Conservation (phyloP, 2,329 filamentous ascomycete species). For the Teratosphaeria epicoccoides region DNA sequence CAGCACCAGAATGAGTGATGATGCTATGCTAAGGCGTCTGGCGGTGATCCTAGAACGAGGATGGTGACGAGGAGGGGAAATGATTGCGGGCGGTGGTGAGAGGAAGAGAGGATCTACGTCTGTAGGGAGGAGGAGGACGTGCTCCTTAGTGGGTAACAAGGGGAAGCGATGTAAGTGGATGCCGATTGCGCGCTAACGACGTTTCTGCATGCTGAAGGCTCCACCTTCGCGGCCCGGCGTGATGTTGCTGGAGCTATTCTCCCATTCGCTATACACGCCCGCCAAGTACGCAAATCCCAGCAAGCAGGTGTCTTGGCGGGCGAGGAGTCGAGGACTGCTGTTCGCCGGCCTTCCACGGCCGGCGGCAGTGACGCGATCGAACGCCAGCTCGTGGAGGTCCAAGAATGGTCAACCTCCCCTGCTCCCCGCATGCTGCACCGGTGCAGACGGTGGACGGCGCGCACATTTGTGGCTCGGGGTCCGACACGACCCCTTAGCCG, state of each 20-base stretch:
- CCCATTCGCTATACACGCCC: neutral
- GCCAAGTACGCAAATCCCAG: neutral
- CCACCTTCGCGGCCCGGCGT: neutral
- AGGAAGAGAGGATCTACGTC: neutral
- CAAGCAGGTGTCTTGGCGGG: neutral
- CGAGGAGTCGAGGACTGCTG: neutral
- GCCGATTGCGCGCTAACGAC: neutral
- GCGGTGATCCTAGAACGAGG: neutral
- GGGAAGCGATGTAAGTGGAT: neutral
- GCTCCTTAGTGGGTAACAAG: neutral
- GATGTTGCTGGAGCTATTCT: neutral
- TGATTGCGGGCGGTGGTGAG: slow-evolving; percentile 1
- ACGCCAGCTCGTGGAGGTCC: neutral
- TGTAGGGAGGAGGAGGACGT: neutral
- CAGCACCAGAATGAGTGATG: slow-evolving; percentile 26
- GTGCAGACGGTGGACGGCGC: neutral
- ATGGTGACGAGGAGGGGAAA: neutral
- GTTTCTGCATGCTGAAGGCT: neutral
- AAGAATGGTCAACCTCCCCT: neutral
- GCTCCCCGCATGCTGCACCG: neutral
- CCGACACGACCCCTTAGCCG: neutral
- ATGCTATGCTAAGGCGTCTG: slow-evolving; percentile 12
- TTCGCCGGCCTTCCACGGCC: neutral
- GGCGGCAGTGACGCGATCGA: neutral
- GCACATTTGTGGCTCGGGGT: neutral